Evolutionary conservation across 169 alveolate species (phyloP).

Genomic region (Ichthyophthirius multifiliis): DNA sequence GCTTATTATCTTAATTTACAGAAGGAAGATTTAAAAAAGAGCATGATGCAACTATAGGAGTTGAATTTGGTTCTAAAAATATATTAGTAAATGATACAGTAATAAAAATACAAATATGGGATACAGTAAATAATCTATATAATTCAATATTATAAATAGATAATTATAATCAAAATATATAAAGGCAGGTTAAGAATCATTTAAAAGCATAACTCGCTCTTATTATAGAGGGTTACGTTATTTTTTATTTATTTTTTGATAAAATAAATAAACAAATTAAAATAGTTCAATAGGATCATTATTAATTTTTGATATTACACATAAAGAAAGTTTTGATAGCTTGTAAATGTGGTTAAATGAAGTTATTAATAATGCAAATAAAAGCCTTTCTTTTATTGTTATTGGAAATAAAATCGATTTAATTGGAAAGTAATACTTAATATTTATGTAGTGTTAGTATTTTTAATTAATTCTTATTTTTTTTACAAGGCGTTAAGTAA

Average conservation of each 20-base stretch:
- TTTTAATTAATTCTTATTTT: neutral
- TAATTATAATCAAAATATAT: no score
- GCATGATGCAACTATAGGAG: conserved; percentile 77
- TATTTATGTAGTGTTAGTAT: no score
- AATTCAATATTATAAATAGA: neutral
- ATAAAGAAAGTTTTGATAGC: conserved; percentile 91
- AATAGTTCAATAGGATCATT: conserved; percentile 75
- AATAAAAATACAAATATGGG: conserved; percentile 71
- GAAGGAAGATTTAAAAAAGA: conserved; percentile 66
- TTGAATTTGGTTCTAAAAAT: conserved; percentile 65
- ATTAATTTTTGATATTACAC: conserved; percentile 75
- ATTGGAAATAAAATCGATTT: conserved; percentile 96
- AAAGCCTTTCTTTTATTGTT: conserved; percentile 91
- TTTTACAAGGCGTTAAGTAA: conserved; percentile 56
- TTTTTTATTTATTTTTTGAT: no score
- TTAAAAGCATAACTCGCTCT: conserved; percentile 94
- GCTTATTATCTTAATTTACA: conserved; percentile 64
- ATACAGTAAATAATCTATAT: conserved; percentile 41
- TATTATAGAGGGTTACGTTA: conserved; percentile 99
- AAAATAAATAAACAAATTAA: no score
- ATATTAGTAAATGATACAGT: conserved; percentile 38
- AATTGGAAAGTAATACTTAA: conserved; percentile 46
- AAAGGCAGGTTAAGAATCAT: conserved; percentile 96
- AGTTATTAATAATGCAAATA: conserved; percentile 92
- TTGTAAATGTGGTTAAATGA: conserved; percentile 93